Base-by-base conservation (phyloP, 805 yeast genomes). In the Kluyveromyces nonfermentans region DNA sequence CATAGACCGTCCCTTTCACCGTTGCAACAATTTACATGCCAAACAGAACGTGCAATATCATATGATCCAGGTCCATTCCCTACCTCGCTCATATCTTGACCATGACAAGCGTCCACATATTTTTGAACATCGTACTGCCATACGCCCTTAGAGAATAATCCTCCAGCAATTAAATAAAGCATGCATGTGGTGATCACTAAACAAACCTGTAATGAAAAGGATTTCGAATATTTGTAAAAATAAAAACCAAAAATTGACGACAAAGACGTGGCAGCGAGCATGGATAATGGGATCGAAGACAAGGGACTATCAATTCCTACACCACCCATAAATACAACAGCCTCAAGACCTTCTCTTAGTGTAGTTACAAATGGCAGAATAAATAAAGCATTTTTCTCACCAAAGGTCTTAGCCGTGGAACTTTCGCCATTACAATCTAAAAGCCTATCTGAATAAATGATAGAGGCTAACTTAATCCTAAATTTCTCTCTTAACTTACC, bases 1-100 rank as follows among this genome's bases (percentile, higher is more conserved):
- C 95, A 88, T 28, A 81, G 78, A 4, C 95, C 95, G 56, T 88
- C 96, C n/a, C 75, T 83, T 52, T 85, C 82, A 19, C 95, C 94
- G 60, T 87, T 87, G 66, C 97, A 88, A 62, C 96, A 87, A 64
- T 88, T 86, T 20, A 88, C 95, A 60, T 88, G 97, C 97, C 97
- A 88, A 2, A 88, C 80, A 6, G 93, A 79, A 39, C 72, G 75
- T 17, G 74, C 51, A 18, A 88, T 80, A 55, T 88, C 95, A 57
- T 88, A 88, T 0, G 94, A 83, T 0, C 97, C 97, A 0, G 96
- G 96, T 0, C 97, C 97, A 33, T 82, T 81, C 1, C 97, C 97
- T 1, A 81, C 76, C 64, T 88, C 97, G 35, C 85, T 74, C 59
- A 86, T 83, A 54, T 88, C 97, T 56, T 78, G 77, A 1, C 96